Conservation (phyloP, 768 basidiomycete genomes). For the Candolleomyces aberdarensis region DNA sequence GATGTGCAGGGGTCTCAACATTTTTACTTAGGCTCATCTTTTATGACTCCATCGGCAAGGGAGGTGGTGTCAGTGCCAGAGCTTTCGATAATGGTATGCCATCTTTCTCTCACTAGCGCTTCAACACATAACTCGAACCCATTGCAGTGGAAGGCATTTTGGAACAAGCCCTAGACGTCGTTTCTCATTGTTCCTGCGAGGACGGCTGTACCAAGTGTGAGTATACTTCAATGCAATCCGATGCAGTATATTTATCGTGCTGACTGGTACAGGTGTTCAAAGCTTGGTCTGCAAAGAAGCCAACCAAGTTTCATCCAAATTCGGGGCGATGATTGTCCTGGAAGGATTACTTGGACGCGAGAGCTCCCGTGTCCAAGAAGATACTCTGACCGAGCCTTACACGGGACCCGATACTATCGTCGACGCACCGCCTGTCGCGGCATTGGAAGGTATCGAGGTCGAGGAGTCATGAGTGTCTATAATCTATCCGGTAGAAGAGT, state of each 20-base stretch:
- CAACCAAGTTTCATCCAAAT: conserved; percentile 71
- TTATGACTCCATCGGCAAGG: conserved; percentile 68
- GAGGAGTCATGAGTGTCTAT: conserved; percentile 25
- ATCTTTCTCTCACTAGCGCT: background rate
- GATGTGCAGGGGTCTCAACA: background rate
- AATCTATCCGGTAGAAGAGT: too few species aligned
- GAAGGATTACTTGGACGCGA: conserved; percentile 52
- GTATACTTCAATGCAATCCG: background rate
- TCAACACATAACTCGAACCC: background rate
- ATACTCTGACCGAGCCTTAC: conserved; percentile 11
- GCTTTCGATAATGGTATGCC: conserved; percentile 77
- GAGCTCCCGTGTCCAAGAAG: conserved; percentile 31
- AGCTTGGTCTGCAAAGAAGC: conserved; percentile 65
- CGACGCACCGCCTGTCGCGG: conserved; percentile 46
- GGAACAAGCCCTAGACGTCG: conserved; percentile 49
- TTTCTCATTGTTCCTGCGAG: conserved; percentile 62
- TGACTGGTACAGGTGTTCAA: conserved; percentile 53
- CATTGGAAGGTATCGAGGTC: conserved; percentile 42
- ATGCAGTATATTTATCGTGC: background rate
- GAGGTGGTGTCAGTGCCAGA: conserved; percentile 70
- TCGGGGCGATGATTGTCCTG: conserved; percentile 69
- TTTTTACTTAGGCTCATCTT: conserved; percentile 61
- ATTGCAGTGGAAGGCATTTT: conserved; percentile 54
- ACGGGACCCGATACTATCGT: conserved; percentile 47
- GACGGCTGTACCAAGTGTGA: conserved; percentile 72